Base-by-base conservation (phyloP, 352 stramenopile genomes). In the Pythium chondricola region DNA sequence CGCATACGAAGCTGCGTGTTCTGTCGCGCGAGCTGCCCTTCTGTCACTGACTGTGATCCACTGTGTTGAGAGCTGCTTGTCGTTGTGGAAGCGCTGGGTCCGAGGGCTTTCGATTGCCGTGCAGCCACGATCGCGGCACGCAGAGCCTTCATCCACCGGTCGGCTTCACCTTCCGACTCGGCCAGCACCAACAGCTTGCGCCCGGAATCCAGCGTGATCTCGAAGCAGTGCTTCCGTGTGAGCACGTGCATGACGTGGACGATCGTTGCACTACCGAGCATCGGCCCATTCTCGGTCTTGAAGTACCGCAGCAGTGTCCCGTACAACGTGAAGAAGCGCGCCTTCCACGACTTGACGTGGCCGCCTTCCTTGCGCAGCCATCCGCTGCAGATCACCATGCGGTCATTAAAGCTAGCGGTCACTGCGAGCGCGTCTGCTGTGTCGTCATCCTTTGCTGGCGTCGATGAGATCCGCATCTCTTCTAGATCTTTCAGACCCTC, bases 341-440 rank as follows among this genome's bases (percentile, higher is more conserved):
- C 65, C 52, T 93, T 93, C 82, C 82, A 93, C 47, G 71, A 88
- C 58, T 86, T 88, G 48, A 93, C 69, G 2, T 75, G 84, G 31
- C 82, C 77, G 26, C 82, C 82, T 71, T 93, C 76, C 52, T 93
- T 93, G 9, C 69, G 69, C 6, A 93, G 67, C 72, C 75, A 93
- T 5, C 82, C 82, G 21, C 72, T 86, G 60, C 76, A 93, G 9
- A 76, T 53, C 6, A 80, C 68, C 4, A 72, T 67, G 13, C 85
- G 62, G 10, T 70, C 14, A 36, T 65, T 55, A 39, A 65, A 59
- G 1, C 27, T 11, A 16, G 49, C 32, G 14, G 29, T 57, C n/a
- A 65, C 30, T 14, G 35, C 30, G 14, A 48, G 26, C 17, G 18
- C 37, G 27, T 21, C 29, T 14, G 14, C 17, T 29, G 8, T 29